Evolutionary conservation across 2,329 filamentous ascomycete species (phyloP), one percentile per base, ranked within the genome.

Genomic region (Elsinoe necatrix): DNA sequence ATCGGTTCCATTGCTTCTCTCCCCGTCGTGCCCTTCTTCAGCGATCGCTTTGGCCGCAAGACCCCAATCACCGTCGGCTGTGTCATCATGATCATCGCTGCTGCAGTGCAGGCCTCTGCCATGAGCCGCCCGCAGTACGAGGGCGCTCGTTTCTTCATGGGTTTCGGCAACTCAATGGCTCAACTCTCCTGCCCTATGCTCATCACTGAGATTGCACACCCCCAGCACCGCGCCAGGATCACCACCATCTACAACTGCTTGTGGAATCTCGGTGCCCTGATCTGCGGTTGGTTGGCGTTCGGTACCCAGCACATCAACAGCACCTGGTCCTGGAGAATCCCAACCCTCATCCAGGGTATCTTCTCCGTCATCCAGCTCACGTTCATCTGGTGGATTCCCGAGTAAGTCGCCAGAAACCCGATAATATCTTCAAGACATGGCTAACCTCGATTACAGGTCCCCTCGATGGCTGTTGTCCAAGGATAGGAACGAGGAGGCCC

Each of bases 381-480:
- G 8, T 73, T 76, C 55, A 67, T 77, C 52, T 72, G 70, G 61
- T 76, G 80, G 52, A 73, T 81, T 4, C 81, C 82, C 0, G 83
- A 85, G 60, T 81, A 76, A 0, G 82, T 82, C 1, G 14, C 3
- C 34, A 12, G 4, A 29, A 9, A 29, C 4, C 4, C 4, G 4
- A 29, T 29, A 9, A 29, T 29, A 29, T 9, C 27, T 29, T 9
- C 34, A 37, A 11, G 12, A 11, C 34, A 27, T 45, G 14, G 20
- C 41, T 45, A 27, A 45, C 11, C 8, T 8, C 7, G 8, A 8
- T 9, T 11, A 12, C 21, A 45, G 41, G 25, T 45, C 41, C 20
- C 41, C 41, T 18, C 74, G 82, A 35, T 84, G 77, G 75, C 66
- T 83, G 25, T 72, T 83, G 42, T 73, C 75, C 34, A 73, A 79